A percentile compares a stretch with the other conserved stretches of the same genome.
These are phyloP conservation scores for Samsoniella hepiali DNA, from an alignment of 2,329 filamentous ascomycete genomes.

Conservation along the genomic window DNA sequence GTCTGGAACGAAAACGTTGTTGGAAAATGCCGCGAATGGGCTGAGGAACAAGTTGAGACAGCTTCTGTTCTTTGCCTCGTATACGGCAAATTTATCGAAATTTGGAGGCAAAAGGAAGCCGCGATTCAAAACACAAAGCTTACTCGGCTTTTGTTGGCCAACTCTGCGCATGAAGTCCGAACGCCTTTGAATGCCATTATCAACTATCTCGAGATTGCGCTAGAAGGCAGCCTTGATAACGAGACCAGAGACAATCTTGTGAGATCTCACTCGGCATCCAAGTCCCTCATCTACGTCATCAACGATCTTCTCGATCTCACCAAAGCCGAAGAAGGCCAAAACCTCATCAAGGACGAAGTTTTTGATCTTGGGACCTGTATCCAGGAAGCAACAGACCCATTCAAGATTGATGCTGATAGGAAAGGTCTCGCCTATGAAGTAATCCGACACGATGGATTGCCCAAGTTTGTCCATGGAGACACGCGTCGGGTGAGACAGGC, in stretches of 20 bases:
- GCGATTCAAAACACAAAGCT: slow-evolving; percentile 78
- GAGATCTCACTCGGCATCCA: slow-evolving; percentile 85
- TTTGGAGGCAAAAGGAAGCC: slow-evolving; percentile 87
- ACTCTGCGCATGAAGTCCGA: slow-evolving; percentile 87
- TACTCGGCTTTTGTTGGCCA: slow-evolving; percentile 74
- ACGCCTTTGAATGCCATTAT: slow-evolving; percentile 92
- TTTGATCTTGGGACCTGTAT: slow-evolving; percentile 72
- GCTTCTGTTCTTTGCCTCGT: slow-evolving; percentile 84
- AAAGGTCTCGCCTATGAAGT: slow-evolving; percentile 73
- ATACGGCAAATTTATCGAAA: slow-evolving; percentile 84
- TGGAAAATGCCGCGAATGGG: slow-evolving; percentile 83
- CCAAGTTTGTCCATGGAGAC: slow-evolving; percentile 71
- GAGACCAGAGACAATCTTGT: slow-evolving; percentile 83
- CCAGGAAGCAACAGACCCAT: slow-evolving; percentile 73
- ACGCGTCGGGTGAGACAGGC: slow-evolving; percentile 76
- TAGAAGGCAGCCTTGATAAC: slow-evolving; percentile 74
- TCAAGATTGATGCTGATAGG: slow-evolving; percentile 68
- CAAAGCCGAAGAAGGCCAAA: slow-evolving; percentile 78
- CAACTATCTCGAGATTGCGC: slow-evolving; percentile 87
- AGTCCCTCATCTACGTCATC: slow-evolving; percentile 90
- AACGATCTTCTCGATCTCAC: slow-evolving; percentile 88
- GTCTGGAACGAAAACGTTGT: slow-evolving; percentile 78
- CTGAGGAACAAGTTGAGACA: slow-evolving; percentile 83
- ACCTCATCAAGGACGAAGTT: slow-evolving; percentile 73
- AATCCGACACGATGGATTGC: slow-evolving; percentile 64